These are phyloP conservation scores for Penicillium macrosclerotiorum DNA, from an alignment of 495 filamentous ascomycete species.

Conservation along the genomic window DNA sequence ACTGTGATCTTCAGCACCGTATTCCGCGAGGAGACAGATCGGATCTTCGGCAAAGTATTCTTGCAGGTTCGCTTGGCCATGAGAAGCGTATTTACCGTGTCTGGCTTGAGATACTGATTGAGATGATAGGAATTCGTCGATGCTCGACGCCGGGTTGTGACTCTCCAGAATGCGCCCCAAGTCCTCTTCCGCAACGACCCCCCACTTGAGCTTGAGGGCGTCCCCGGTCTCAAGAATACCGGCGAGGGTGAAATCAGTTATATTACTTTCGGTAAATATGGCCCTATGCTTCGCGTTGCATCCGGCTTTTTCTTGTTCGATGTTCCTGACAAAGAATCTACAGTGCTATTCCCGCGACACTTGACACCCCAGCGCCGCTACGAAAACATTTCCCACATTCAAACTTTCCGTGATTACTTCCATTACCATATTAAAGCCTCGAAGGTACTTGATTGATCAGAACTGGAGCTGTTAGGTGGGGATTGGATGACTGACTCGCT, in stretches of 20 bases:
- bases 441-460: slow-evolving; percentile 53
- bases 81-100: not conserved
- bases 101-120: not conserved
- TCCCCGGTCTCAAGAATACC: slow-evolving; percentile 72
- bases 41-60: slow-evolving; percentile 96
- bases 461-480: not conserved
- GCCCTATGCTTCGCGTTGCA: not conserved
- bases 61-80: slow-evolving; percentile 48
- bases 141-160: slow-evolving; percentile 72
- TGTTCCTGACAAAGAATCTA: slow-evolving; percentile 9
- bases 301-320: no score
- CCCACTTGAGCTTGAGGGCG: slow-evolving; percentile 82
- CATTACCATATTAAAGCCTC: slow-evolving; percentile 99
- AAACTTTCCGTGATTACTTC: slow-evolving; percentile 99
- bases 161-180: slow-evolving; percentile 96
- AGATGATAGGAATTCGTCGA: slow-evolving; percentile 85
- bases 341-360: slow-evolving; percentile 95
- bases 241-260: slow-evolving; percentile 86
- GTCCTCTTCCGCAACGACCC: slow-evolving; percentile 96
- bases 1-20: slow-evolving; percentile 99
- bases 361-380: slow-evolving; percentile 84
- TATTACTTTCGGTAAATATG: slow-evolving; percentile 83
- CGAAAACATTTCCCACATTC: slow-evolving; percentile 96
- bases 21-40: slow-evolving; percentile 95
- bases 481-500: slow-evolving; percentile 6